These are phyloP conservation scores for Colletotrichum plurivorum DNA, from an alignment of 2,329 filamentous ascomycete species.

Conservation along the genomic window DNA sequence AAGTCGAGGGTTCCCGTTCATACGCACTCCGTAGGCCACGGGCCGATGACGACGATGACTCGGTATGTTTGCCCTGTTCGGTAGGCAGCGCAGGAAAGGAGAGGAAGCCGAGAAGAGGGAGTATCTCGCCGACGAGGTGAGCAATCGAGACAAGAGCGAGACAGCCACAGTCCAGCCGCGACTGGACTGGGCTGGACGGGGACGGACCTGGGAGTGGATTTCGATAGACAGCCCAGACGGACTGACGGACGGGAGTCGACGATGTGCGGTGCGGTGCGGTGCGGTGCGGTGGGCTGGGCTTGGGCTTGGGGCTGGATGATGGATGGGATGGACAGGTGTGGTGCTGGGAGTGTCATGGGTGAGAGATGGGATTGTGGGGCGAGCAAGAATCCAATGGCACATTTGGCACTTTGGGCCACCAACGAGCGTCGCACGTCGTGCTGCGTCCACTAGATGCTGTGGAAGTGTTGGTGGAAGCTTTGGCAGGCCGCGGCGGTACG, in stretches of 20 bases:
- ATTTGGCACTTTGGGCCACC: not conserved
- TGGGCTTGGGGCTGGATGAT: not conserved
- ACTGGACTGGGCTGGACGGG: not conserved
- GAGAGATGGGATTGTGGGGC: conserved; percentile 12
- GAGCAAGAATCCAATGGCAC: conserved; percentile 6
- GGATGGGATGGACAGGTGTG: not conserved
- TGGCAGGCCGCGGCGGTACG: conserved; percentile 5
- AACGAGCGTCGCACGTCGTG: not conserved
- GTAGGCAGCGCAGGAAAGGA: not conserved
- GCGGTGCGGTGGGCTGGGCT: not conserved
- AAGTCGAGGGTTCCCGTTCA: not conserved
- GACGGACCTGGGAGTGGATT: too few relatives aligned
- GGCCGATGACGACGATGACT: conserved; percentile 2
- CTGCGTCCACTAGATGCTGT: not conserved
- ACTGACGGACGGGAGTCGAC: not conserved
- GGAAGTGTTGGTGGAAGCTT: conserved; percentile 17
- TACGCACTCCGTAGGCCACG: not conserved
- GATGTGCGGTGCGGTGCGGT: not conserved
- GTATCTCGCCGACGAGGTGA: not conserved
- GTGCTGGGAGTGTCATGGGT: not conserved
- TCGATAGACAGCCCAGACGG: too few relatives aligned
- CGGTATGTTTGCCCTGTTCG: conserved; percentile 5
- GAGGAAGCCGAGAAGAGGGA: conserved; percentile 5
- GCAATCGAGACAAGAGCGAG: not conserved
- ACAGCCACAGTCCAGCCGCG: not conserved